Percentiles rank a stretch among this genome's conserved stretches.
Conservation (phyloP, 2,329 filamentous ascomycete species). For the Camillea tinctor region DNA sequence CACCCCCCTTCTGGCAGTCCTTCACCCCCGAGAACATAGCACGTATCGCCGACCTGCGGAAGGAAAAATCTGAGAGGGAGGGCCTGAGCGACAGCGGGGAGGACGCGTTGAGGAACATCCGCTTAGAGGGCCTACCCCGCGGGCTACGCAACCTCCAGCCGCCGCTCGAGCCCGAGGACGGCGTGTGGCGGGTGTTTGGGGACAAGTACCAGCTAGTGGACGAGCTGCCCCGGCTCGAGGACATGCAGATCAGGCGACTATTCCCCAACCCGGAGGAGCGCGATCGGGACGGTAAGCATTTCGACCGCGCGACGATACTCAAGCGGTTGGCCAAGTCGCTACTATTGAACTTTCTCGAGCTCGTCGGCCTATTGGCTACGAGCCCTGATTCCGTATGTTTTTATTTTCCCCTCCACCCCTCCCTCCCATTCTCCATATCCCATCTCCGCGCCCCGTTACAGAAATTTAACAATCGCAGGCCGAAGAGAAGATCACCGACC, state of each 20-base stretch:
- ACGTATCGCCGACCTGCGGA: slow-evolving; percentile 47
- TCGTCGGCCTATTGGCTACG: slow-evolving; percentile 69
- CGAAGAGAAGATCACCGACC: slow-evolving; percentile 70
- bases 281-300: slow-evolving; percentile 53
- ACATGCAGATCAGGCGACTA: slow-evolving; percentile 66
- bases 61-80: slow-evolving; percentile 35
- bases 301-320: slow-evolving; percentile 65
- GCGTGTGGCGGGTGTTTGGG: slow-evolving; percentile 47
- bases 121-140: slow-evolving; percentile 55
- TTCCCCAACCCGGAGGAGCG: slow-evolving; percentile 44
- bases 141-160: slow-evolving; percentile 79
- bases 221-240: slow-evolving; percentile 58
- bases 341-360: slow-evolving; percentile 83
- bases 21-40: slow-evolving; percentile 77
- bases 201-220: slow-evolving; percentile 15
- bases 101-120: slow-evolving; percentile 28
- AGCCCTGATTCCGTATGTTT: slow-evolving; percentile 55
- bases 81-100: slow-evolving; percentile 1
- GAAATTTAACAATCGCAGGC: slow-evolving; percentile 42
- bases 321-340: slow-evolving; percentile 80
- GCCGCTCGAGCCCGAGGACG: slow-evolving; percentile 70
- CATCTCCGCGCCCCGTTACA: not conserved
- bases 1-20: slow-evolving; percentile 85
- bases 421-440: not conserved
- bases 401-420: not conserved